Evolutionary conservation across 495 filamentous ascomycete species (phyloP), one percentile per base, ranked within the genome.

Genomic region (Podospora pseudocomata): DNA sequence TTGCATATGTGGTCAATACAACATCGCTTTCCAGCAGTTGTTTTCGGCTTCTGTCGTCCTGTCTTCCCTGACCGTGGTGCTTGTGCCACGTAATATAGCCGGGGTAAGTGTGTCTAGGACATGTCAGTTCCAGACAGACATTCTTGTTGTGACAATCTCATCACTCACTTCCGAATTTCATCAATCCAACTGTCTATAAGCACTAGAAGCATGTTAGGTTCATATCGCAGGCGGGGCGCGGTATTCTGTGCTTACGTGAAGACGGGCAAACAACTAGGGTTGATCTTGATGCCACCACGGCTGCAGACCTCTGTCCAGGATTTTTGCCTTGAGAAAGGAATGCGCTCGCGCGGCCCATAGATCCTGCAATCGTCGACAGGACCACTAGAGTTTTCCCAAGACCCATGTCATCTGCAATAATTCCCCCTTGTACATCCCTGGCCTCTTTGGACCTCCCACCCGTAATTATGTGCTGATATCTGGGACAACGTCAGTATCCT

Each of bases 361-460:
- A 61, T 63, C 32, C 18, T 20, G 30, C 15, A n/a, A 63, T 63
- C 2, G 32, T 9, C 1, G 61, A 39, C 11, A 63, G n/a, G 5
- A 63, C 32, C 4, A 32, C 34, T 23, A 63, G 20, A 3, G 61
- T 63, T 2, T 63, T 63, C 1, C 61, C 61, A 6, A 63, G 32
- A 1, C 61, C 61, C 61, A 63, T 63, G 30, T 63, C 61, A 26
- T 61, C 59, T 6, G 59, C 59, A 0, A 61, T 30, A 28, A 61
- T 61, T 7, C 59, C 59, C 3, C 59, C 59, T 18, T 7, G 9
- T 26, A 13, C 13, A 18, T 61, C 59, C 23, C 23, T 30, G 7
- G 59, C 4, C 6, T 26, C 30, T 4, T 13, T 26, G 59, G 23
- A 28, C 16, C 30, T 61, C 6, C 18, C 59, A 13, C 59, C 59